These are phyloP conservation scores for Lasiosphaeriaceae sp. DNA, from an alignment of 495 filamentous ascomycete genomes.

Conservation along the genomic window DNA sequence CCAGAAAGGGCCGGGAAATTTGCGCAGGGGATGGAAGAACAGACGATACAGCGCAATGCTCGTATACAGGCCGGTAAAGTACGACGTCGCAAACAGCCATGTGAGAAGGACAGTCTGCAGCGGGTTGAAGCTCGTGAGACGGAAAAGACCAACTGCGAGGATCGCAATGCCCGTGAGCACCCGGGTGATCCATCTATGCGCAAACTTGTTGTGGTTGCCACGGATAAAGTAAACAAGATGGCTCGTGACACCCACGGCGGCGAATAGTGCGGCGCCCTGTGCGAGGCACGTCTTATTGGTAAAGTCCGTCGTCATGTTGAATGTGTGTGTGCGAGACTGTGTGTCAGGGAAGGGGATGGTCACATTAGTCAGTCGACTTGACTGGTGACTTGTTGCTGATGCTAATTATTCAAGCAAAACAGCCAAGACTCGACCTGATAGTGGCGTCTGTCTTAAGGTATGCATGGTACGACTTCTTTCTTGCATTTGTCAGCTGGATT, in stretches of 20 bases:
- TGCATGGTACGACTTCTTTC: too few species aligned
- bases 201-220: not conserved
- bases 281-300: not conserved
- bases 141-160: not conserved
- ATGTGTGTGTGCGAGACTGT: too few species aligned
- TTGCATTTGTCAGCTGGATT: too few species aligned
- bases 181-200: not conserved
- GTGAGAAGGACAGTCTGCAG: not conserved
- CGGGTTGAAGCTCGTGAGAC: not conserved
- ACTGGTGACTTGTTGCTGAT: too few species aligned
- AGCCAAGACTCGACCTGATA: too few species aligned
- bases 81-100: not conserved
- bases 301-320: not conserved
- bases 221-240: constrained; percentile 7
- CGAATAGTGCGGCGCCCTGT: not conserved
- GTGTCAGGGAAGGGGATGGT: too few species aligned
- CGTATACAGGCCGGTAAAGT: not conserved
- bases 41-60: constrained; percentile 1
- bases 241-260: not conserved
- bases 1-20: constrained; percentile 2
- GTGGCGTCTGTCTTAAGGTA: too few species aligned
- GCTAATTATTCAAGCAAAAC: too few species aligned
- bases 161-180: not conserved
- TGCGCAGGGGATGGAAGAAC: not conserved
- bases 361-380: too few species aligned